These are phyloP conservation scores for Coemansia sp. DNA, from an alignment of 192 early-diverging fungal species.

Conservation along the genomic window DNA sequence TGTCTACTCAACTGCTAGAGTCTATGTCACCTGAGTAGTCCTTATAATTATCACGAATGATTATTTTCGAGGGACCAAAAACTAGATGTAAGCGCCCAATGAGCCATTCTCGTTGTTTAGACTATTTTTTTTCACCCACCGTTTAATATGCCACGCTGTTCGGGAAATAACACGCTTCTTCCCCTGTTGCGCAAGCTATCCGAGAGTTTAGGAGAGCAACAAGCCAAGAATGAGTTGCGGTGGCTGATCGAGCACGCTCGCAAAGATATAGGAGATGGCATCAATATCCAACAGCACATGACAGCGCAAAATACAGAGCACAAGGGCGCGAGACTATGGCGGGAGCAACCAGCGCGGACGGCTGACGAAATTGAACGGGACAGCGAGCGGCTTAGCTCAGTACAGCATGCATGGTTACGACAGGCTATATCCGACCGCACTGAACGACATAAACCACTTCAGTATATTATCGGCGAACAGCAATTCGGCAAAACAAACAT, in stretches of 20 bases:
- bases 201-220: slow-evolving; percentile 35
- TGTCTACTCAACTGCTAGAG: neutral
- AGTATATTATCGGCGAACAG: slow-evolving; percentile 90
- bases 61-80: neutral
- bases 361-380: slow-evolving; percentile 27
- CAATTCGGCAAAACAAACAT: slow-evolving; percentile 83
- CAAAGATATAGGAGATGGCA: slow-evolving; percentile 14
- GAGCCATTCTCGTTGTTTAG: neutral
- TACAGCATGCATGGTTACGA: slow-evolving; percentile 56
- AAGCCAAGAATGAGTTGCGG: slow-evolving; percentile 44
- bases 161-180: slow-evolving; percentile 38
- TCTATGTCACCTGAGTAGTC: neutral
- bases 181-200: slow-evolving; percentile 40
- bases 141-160: slow-evolving; percentile 39
- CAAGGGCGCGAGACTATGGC: slow-evolving; percentile 38
- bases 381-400: slow-evolving; percentile 22
- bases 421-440: slow-evolving; percentile 63
- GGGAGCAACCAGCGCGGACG: slow-evolving; percentile 39
- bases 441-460: slow-evolving; percentile 77
- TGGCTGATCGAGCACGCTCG: slow-evolving; percentile 49
- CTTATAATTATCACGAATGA: neutral
- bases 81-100: too few species aligned
- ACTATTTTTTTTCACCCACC: neutral
- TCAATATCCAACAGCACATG: slow-evolving; percentile 4
- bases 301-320: neutral